A percentile compares a stretch with the other conserved stretches of the same genome.
These are phyloP conservation scores for Nitzschia putrida DNA, from an alignment of 108 stramenopile species.

Conservation along the genomic window DNA sequence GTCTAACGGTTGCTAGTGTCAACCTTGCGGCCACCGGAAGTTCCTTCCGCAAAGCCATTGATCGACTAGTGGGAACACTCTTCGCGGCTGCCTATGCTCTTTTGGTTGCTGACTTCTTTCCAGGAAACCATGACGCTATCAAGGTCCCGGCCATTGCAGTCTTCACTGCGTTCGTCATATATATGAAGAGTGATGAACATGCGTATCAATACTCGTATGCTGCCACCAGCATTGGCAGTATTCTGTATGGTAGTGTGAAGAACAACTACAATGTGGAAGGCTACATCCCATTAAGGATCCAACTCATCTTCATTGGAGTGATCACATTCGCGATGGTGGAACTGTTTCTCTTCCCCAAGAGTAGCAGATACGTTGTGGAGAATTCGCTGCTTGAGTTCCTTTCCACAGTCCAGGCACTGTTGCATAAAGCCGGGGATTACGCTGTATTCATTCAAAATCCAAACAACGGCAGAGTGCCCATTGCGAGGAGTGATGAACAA, in stretches of 20 bases:
- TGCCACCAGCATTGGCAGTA: conserved; percentile 44
- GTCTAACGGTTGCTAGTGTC: conserved; percentile 50
- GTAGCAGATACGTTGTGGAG: no score
- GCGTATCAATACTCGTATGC: conserved; percentile 47
- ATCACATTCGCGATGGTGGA: conserved; percentile 43
- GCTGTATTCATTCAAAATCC: no score
- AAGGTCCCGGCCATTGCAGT: conserved; percentile 35
- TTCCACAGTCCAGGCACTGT: no score
- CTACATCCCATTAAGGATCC: conserved; percentile 45
- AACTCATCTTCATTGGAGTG: conserved; percentile 54
- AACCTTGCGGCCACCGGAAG: conserved; percentile 50
- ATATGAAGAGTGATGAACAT: conserved; percentile 39
- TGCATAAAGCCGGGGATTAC: no score
- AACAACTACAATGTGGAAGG: conserved; percentile 27
- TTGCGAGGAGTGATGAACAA: no score
- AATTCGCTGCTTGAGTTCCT: no score
- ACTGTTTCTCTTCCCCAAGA: conserved; percentile 40
- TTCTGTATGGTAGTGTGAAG: conserved; percentile 47
- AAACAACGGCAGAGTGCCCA: no score
- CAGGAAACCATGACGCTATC: conserved; percentile 17
- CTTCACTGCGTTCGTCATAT: conserved; percentile 42
- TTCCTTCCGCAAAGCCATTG: conserved; percentile 40
- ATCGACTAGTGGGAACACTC: conserved; percentile 54
- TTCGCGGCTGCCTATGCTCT: conserved; percentile 49
- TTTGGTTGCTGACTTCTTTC: conserved; percentile 39